phyloP scores from a whole-genome alignment of 129 eudicot genomes.

The Lactuca saligna region DNA sequence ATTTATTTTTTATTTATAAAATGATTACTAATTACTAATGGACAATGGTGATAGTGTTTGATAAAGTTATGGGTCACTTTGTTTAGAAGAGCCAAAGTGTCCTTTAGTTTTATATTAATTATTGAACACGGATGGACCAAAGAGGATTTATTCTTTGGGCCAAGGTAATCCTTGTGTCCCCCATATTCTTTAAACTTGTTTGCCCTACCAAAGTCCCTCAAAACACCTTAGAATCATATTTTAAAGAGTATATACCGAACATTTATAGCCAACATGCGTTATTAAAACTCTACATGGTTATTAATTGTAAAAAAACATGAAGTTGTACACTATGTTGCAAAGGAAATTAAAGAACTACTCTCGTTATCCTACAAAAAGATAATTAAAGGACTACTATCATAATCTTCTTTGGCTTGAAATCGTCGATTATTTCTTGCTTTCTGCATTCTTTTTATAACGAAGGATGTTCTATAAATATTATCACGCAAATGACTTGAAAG shows the following conservation, averaged over 20 bases:
- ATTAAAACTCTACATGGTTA: no score
- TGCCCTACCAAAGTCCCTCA: slow-evolving; percentile 24
- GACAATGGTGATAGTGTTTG: slow-evolving; percentile 11
- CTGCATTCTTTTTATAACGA: no score
- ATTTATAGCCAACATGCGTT: no score
- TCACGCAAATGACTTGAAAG: no score
- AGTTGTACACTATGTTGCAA: no score
- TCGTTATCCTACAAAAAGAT: no score
- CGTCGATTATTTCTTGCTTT: no score
- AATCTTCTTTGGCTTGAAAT: no score
- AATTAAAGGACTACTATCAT: no score
- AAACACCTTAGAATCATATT: slow-evolving; percentile 7
- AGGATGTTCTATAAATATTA: no score
- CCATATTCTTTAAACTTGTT: slow-evolving; percentile 19
- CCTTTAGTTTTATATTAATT: slow-evolving; percentile 1
- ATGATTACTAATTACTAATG: not conserved
- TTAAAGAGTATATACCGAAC: not conserved
- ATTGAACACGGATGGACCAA: slow-evolving; percentile 8
- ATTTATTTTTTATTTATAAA: not conserved
- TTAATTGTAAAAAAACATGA: no score
- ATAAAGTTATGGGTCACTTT: slow-evolving; percentile 8
- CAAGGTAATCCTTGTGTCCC: slow-evolving; percentile 29
- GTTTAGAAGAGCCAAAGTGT: slow-evolving; percentile 3
- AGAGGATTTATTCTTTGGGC: slow-evolving; percentile 18
- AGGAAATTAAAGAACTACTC: no score